These are phyloP conservation scores for Rhynchospora tenuis DNA, from an alignment of 176 grass and related monocot genomes.

Conservation along the genomic window DNA sequence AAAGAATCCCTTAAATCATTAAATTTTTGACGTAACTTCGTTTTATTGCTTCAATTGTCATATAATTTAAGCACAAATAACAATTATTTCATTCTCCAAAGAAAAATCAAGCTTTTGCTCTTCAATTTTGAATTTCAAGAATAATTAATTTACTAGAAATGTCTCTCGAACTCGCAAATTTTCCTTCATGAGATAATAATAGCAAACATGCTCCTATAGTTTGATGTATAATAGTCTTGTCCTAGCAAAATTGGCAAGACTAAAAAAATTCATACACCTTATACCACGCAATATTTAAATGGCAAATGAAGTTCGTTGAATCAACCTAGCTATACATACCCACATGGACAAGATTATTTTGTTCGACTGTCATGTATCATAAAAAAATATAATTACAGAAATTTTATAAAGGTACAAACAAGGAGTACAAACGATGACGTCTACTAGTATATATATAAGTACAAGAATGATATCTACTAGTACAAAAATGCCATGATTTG, in stretches of 20 bases:
- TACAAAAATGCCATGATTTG: not conserved
- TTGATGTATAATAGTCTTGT: not conserved
- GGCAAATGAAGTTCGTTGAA: not conserved
- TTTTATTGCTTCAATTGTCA: not conserved
- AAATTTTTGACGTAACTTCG: not conserved
- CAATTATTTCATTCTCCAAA: not conserved
- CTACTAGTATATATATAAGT: not conserved
- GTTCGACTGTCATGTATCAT: slow-evolving; percentile 6
- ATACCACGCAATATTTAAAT: not conserved
- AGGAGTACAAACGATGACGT: too few species aligned
- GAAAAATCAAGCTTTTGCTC: not conserved
- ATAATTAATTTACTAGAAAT: not conserved
- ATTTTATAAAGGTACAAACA: not conserved
- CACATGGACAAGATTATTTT: slow-evolving; percentile 2
- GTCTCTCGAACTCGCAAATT: too few species aligned
- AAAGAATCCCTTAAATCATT: not conserved
- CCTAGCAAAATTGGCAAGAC: not conserved
- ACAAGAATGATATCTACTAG: slow-evolving; percentile 13
- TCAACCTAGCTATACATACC: not conserved
- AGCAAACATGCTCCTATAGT: not conserved
- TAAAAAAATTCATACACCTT: not conserved
- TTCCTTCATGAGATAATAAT: too few species aligned
- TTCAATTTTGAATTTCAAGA: not conserved
- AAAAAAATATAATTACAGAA: not conserved
- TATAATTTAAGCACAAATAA: not conserved